Evolutionary conservation across 768 basidiomycete genomes (phyloP).

Genomic region (Tricholoma bakamatsutake): DNA sequence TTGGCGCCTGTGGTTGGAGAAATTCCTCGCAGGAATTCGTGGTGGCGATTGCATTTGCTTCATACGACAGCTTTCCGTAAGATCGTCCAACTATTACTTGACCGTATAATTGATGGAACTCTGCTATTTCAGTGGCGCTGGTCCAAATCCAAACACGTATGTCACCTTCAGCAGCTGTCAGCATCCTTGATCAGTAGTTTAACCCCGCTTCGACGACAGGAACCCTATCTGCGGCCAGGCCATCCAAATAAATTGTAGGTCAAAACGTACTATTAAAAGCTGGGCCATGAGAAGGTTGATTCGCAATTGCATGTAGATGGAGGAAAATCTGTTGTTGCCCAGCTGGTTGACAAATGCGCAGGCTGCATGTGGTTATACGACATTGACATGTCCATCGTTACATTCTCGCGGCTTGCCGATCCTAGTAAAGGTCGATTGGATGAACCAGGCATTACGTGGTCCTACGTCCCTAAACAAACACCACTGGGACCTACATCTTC

Average conservation of each 20-base stretch:
- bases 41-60: constrained; percentile 7
- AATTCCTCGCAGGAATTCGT: constrained; percentile 7
- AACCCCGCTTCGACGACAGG: not conserved
- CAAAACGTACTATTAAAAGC: too few relatives aligned
- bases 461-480: not conserved
- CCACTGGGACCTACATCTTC: not conserved
- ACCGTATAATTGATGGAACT: not conserved
- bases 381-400: constrained; percentile 11
- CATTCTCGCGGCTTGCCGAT: constrained; percentile 8
- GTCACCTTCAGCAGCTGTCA: not conserved
- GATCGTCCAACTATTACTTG: not conserved
- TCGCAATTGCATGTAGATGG: constrained; percentile 1
- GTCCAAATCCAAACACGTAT: constrained; percentile 9
- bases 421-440: constrained; percentile 2
- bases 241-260: constrained; percentile 11
- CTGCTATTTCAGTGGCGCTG: constrained; percentile 4
- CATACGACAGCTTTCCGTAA: constrained; percentile 11
- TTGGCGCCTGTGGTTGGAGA: constrained; percentile 12
- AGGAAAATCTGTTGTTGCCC: constrained; percentile 12
- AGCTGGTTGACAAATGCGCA: constrained; percentile 13
- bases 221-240: constrained; percentile 15
- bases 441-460: not conserved
- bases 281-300: not conserved
- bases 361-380: constrained; percentile 2
- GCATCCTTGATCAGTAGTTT: not conserved